These are phyloP conservation scores for Coniochaeta sp. DNA, from an alignment of 2,329 filamentous ascomycete species.

Conservation along the genomic window DNA sequence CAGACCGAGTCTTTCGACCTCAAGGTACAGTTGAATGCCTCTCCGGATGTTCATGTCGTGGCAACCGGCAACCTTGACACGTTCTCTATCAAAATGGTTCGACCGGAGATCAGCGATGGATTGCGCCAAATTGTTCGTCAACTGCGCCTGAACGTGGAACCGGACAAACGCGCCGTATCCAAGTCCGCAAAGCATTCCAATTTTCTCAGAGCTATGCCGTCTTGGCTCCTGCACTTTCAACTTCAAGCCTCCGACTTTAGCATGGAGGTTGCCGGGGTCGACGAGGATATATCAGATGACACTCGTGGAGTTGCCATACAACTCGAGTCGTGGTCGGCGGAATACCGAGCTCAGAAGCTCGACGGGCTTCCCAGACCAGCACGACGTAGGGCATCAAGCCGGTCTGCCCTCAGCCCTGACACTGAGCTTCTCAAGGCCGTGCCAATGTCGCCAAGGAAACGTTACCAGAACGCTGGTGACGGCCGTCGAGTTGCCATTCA, in stretches of 20 bases:
- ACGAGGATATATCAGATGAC: constrained; percentile 73
- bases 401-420: constrained; percentile 60
- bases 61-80: constrained; percentile 75
- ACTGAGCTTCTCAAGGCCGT: constrained; percentile 49
- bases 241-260: constrained; percentile 86
- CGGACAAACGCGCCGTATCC: constrained; percentile 46
- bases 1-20: constrained; percentile 83
- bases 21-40: constrained; percentile 75
- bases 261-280: constrained; percentile 82
- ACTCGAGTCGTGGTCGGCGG: constrained; percentile 77
- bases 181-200: constrained; percentile 49
- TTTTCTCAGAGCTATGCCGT: constrained; percentile 69
- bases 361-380: constrained; percentile 50
- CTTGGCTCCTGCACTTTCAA: constrained; percentile 78
- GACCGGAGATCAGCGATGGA: constrained; percentile 87
- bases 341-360: constrained; percentile 77
- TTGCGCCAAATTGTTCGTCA: constrained; percentile 86
- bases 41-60: constrained; percentile 77
- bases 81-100: constrained; percentile 81
- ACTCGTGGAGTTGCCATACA: constrained; percentile 79
- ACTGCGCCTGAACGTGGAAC: constrained; percentile 62
- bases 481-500: constrained; percentile 77
- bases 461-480: constrained; percentile 55
- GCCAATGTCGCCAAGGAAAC: constrained; percentile 46
- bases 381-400: constrained; percentile 67